Evolutionary conservation across 176 grass and related monocot genomes (phyloP), one percentile per base, ranked within the genome.

Genomic region (Aegilops speltoides): DNA sequence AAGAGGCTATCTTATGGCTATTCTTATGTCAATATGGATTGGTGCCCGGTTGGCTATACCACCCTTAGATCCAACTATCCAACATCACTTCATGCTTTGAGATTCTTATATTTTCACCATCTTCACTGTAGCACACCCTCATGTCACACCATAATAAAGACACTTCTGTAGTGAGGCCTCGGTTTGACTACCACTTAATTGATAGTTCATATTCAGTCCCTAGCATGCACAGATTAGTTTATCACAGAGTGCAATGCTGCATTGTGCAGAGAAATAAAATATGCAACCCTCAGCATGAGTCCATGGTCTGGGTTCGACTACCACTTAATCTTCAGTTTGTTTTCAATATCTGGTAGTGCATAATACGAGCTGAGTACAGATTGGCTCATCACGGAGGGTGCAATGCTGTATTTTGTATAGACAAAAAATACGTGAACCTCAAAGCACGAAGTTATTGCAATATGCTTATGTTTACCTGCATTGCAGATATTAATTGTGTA

Each of bases 401-500:
- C 69, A 41, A 24, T 40, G 10, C 10, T 72, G 36, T 72, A 41
- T 72, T n/a, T 41, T 72, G 69, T 72, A 33, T 71, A 72, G 37
- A 72, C 69, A 72, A 41, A 72, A 41, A 72, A 23, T n/a, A 14
- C 5, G 6, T 0, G 38, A 73, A 73, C 22, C 70, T 75, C 26
- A 50, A 75, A 75, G 23, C 14, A 48, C 41, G 3, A 43, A n/a
- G 25, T 32, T 65, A 13, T 80, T 57, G 22, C 43, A 60, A 56
- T 86, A 74, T 89, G 59, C 84, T 92, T 83, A 83, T 66, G 62
- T 26, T 82, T 68, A 77, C 33, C 37, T 87, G 82, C 74, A 82
- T 85, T 95, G 81, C 90, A 98, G 96, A 98, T 88, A 91, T 87
- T 68, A 89, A 65, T 76, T 95, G 96, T 89, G 86, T 98, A 86